Evolutionary conservation across 371 early-diverging fungal species (phyloP).

Genomic region (Chytridiales sp.): DNA sequence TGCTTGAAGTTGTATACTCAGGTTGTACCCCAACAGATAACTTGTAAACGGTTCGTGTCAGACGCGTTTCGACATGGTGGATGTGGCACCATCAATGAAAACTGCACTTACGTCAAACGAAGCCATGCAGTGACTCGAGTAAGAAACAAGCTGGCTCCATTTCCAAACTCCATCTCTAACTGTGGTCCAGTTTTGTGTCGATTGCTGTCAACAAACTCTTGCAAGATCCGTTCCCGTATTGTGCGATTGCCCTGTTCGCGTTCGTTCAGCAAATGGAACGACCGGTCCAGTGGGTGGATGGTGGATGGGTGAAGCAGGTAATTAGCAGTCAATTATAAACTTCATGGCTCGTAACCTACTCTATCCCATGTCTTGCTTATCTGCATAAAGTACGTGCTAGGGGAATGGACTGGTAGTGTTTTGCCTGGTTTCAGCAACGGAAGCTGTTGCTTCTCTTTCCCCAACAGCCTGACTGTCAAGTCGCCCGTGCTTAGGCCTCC

Average conservation of each 20-base stretch:
- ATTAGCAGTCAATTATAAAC: background rate
- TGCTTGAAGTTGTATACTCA: slow-evolving; percentile 49
- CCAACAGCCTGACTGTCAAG: too few species aligned
- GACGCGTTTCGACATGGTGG: background rate
- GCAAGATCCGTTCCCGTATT: slow-evolving; percentile 49
- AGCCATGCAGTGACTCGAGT: slow-evolving; percentile 56
- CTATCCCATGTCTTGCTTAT: slow-evolving; percentile 49
- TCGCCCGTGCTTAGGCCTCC: too few species aligned
- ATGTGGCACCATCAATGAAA: background rate
- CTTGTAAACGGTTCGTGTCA: slow-evolving; percentile 13
- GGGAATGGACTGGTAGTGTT: too few species aligned
- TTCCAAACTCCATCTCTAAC: slow-evolving; percentile 53
- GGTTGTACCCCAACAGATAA: slow-evolving; percentile 49
- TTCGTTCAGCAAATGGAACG: background rate
- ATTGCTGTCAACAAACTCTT: slow-evolving; percentile 51
- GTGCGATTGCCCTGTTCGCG: slow-evolving; percentile 38
- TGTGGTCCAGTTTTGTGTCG: slow-evolving; percentile 55
- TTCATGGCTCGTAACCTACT: slow-evolving; percentile 15
- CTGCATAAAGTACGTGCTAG: slow-evolving; percentile 38
- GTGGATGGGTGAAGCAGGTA: too few species aligned
- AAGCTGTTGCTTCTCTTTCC: too few species aligned
- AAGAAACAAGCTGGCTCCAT: slow-evolving; percentile 57
- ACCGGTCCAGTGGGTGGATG: too few species aligned
- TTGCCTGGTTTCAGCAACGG: too few species aligned
- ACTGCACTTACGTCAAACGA: slow-evolving; percentile 42